A percentile compares a stretch with the other conserved stretches of the same genome.
Conservation (phyloP, 31 red algal genomes). For the Porphyra umbilicalis region DNA sequence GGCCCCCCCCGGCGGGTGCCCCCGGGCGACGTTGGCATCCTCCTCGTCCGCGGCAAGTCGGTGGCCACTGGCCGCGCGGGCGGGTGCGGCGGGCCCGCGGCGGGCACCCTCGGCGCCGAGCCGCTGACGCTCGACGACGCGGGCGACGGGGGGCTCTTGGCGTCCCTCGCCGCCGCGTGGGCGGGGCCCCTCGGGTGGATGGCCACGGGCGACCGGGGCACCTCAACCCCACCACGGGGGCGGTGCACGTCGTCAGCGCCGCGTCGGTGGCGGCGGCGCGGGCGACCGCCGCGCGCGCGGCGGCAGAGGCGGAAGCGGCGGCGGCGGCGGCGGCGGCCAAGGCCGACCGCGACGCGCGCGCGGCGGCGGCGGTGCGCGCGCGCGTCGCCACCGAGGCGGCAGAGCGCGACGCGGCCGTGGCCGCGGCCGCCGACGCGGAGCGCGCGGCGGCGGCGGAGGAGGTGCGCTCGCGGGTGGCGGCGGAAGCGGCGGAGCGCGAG, state of each 20-base stretch:
- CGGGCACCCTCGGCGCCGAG: not conserved
- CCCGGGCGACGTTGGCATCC: not conserved
- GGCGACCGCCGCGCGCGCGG: slow-evolving; percentile 2
- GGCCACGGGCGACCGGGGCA: not conserved
- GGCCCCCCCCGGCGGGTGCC: not conserved
- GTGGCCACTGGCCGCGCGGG: not conserved
- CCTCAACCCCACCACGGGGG: not conserved
- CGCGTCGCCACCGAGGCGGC: slow-evolving; percentile 9
- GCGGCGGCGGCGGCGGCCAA: slow-evolving; percentile 4
- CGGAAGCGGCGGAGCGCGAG: slow-evolving; percentile 12
- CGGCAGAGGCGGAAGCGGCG: slow-evolving; percentile 1
- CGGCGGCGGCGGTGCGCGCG: slow-evolving; percentile 5
- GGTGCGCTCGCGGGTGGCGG: slow-evolving; percentile 1
- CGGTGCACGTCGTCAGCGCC: not conserved
- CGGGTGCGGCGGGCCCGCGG: not conserved
- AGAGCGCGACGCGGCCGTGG: not conserved
- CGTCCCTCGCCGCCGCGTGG: not conserved
- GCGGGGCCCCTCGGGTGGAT: slow-evolving; percentile 1
- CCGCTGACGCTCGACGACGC: not conserved
- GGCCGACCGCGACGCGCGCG: slow-evolving; percentile 3
- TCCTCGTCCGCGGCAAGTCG: not conserved
- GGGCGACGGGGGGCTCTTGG: too few species aligned
- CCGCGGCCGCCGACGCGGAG: not conserved
- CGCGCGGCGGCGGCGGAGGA: not conserved
- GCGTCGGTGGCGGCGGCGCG: not conserved